phyloP scores from a whole-genome alignment of 768 basidiomycete genomes.

The Mycena pura region DNA sequence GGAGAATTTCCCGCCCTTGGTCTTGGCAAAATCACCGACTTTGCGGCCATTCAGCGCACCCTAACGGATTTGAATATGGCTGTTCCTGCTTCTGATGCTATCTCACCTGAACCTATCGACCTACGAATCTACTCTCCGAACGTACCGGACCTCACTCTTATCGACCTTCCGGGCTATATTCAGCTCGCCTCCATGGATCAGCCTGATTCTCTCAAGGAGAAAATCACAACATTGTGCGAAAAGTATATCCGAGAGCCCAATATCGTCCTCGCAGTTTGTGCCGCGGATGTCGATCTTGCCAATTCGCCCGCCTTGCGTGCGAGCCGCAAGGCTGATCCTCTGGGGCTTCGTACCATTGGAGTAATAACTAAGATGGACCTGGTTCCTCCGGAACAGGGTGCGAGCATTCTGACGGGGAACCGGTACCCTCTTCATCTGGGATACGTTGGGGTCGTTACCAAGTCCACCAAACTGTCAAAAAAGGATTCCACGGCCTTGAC shows the following conservation, averaged over 20 bases:
- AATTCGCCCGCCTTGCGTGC: slow-evolving; percentile 96
- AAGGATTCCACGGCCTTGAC: slow-evolving; percentile 57
- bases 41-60: slow-evolving; percentile 89
- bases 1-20: slow-evolving; percentile 94
- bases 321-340: slow-evolving; percentile 91
- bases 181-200: slow-evolving; percentile 96
- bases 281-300: slow-evolving; percentile 97
- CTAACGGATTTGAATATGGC: slow-evolving; percentile 95
- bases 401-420: slow-evolving; percentile 81
- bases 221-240: slow-evolving; percentile 88
- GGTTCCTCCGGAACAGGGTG: slow-evolving; percentile 85
- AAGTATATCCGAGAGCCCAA: slow-evolving; percentile 99
- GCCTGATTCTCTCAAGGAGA: slow-evolving; percentile 92
- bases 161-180: slow-evolving; percentile 97
- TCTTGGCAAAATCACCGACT: slow-evolving; percentile 88
- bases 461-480: slow-evolving; percentile 64
- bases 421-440: slow-evolving; percentile 97
- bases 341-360: slow-evolving; percentile 94
- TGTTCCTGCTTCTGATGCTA: slow-evolving; percentile 87
- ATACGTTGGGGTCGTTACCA: slow-evolving; percentile 96
- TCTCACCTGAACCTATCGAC: slow-evolving; percentile 95
- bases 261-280: slow-evolving; percentile 97
- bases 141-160: slow-evolving; percentile 96
- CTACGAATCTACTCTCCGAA: slow-evolving; percentile 95
- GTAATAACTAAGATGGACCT: slow-evolving; percentile 99